These are phyloP conservation scores for Mucor velutinosus DNA, from an alignment of 371 early-diverging fungal genomes.

Conservation along the genomic window DNA sequence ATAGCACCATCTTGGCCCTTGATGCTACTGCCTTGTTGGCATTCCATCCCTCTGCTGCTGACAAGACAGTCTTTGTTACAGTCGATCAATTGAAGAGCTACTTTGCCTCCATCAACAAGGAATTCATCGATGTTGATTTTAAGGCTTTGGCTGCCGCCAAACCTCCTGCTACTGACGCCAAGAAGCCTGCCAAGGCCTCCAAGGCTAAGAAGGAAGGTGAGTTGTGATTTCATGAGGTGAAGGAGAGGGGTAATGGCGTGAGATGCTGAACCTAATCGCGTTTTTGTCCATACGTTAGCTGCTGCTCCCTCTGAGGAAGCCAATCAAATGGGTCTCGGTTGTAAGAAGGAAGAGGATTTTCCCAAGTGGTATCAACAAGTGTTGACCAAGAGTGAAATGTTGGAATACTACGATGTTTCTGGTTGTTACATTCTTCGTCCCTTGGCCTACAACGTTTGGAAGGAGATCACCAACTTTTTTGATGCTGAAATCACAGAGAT, in stretches of 20 bases:
- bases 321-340: slow-evolving; percentile 90
- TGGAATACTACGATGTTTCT: slow-evolving; percentile 99
- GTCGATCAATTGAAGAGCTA: slow-evolving; percentile 14
- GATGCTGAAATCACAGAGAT: slow-evolving; percentile 88
- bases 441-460: slow-evolving; percentile 98
- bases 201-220: slow-evolving; percentile 49
- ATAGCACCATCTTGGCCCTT: slow-evolving; percentile 49
- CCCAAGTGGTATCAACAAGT: slow-evolving; percentile 95
- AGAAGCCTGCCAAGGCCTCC: slow-evolving; percentile 32
- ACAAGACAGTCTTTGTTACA: slow-evolving; percentile 53
- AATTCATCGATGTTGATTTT: slow-evolving; percentile 49
- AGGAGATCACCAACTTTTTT: slow-evolving; percentile 94
- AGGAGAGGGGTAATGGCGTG: neutral
- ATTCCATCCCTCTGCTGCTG: slow-evolving; percentile 63
- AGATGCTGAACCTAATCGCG: neutral
- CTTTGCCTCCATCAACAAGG: slow-evolving; percentile 40
- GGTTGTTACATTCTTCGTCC: slow-evolving; percentile 99
- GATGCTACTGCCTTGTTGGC: slow-evolving; percentile 44
- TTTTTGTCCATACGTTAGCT: slow-evolving; percentile 13
- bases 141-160: slow-evolving; percentile 46
- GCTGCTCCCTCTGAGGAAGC: slow-evolving; percentile 47
- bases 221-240: neutral
- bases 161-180: slow-evolving; percentile 38
- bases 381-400: slow-evolving; percentile 95
- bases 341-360: slow-evolving; percentile 93